Evolutionary conservation across 768 basidiomycete species (phyloP), one percentile per base, ranked within the genome.

Genomic region (Rhodotorula graminis): DNA sequence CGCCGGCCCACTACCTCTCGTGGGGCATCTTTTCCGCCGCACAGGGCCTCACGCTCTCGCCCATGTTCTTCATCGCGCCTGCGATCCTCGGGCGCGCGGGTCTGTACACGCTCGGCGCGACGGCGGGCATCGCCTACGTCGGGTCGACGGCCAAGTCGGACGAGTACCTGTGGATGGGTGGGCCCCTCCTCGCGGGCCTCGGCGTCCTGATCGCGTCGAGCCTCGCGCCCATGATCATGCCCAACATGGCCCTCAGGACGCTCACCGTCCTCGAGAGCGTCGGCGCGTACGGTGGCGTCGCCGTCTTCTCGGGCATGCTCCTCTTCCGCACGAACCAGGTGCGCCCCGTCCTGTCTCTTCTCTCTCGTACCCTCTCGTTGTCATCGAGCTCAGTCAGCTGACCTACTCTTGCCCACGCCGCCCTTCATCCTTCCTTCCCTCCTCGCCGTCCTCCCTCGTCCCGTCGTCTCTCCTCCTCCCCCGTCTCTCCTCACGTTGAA

Each of bases 281-380:
- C 67, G 89, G 88, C 27, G 84, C 93, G 7, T 94, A 95, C 76
- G 92, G 92, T 59, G 92, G 92, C 62, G 84, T 93, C 44, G 92
- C 90, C 23, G 89, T 94, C 1, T 94, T 95, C 78, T 83, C 88
- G 61, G 91, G 90, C 27, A 90, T 93, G 75, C 89, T 93, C 15
- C 86, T 94, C 31, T 94, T 87, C 77, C 92, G 93, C 79, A 93
- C 91, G 9, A 91, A 93, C 80, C 93, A 91, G 80, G 90, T 92
- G 49, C 79, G 93, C 11, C 2, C 44, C 42, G 9, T 44, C n/a
- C n/a, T n/a, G n/a, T n/a, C n/a, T n/a, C n/a, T n/a, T n/a, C n/a
- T n/a, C n/a, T n/a, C n/a, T n/a, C n/a, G n/a, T n/a, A n/a, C n/a
- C n/a, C n/a, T n/a, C n/a, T n/a, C n/a, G n/a, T n/a, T n/a, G n/a